Base-by-base conservation (phyloP, 768 basidiomycete genomes). In the Strobilomyces confusus region DNA sequence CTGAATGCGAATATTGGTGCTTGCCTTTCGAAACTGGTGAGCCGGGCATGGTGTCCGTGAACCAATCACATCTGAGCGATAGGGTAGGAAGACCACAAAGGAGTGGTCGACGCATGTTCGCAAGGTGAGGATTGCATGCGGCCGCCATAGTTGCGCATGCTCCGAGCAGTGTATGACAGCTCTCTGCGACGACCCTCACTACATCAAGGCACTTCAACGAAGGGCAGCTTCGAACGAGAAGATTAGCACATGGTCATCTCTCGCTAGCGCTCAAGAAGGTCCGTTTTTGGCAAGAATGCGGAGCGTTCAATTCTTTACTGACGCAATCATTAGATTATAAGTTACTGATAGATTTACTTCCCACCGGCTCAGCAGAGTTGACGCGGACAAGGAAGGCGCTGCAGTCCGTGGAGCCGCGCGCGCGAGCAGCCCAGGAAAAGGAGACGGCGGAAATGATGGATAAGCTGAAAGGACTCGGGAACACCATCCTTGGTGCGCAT, bases 371-470 rank as follows among this genome's bases (percentile, higher is more conserved):
- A 2, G 67, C 80, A 5, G 78, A 86, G 51, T 58, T 67, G 15
- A 61, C 69, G 3, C 77, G 81, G 20, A 73, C 82, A 36, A 74
- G 75, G 41, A 72, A 72, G 34, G 75, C 80, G 13, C 73, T 91
- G 9, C 68, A 68, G 6, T 63, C 65, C 3, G 68, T 98, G 17
- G 85, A 87, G 52, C 82, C 84, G 44, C 82, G 87, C 9, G 70
- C 87, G 34, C 85, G 87, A 63, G 79, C 75, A 14, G 88, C 89
- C 15, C 90, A 93, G 72, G 89, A 92, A 70, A 76, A 73, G 57
- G 94, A 98, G 71, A 94, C 89, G 42, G 79, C 80, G 2, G 95
- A 98, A 72, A 97, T 98, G 91, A 53, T 98, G 63, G 82, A 76
- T 56, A 97, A 98, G 71, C 69, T 99, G 51, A 99, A 99, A 67